These are phyloP conservation scores for Mucor ambiguus DNA, from an alignment of 371 early-diverging fungal species.

Conservation along the genomic window DNA sequence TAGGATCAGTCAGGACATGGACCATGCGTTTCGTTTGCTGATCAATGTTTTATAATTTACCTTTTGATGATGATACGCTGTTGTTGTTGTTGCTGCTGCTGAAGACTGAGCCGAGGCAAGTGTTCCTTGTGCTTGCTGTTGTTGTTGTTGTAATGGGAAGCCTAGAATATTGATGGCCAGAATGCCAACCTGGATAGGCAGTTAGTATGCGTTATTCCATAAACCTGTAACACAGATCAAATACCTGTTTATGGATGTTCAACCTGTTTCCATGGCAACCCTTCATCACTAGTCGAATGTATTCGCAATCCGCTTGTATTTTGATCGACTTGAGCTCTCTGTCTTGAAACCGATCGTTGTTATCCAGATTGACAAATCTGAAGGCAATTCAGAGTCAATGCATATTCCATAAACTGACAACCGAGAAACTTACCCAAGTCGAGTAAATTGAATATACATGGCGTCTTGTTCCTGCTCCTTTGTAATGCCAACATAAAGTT, in stretches of 20 bases:
- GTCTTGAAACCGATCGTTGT: constrained; percentile 38
- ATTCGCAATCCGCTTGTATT: constrained; percentile 71
- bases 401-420: no score
- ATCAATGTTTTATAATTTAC: background rate
- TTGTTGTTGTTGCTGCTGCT: background rate
- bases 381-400: background rate
- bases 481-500: constrained; percentile 62
- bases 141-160: background rate
- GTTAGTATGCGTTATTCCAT: background rate
- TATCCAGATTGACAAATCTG: constrained; percentile 43
- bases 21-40: background rate
- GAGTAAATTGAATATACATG: constrained; percentile 40
- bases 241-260: constrained; percentile 80
- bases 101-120: background rate
- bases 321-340: constrained; percentile 80
- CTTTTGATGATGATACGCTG: background rate
- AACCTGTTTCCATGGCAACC: constrained; percentile 71
- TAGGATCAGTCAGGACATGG: constrained; percentile 1
- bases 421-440: constrained; percentile 32
- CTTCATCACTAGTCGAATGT: constrained; percentile 68
- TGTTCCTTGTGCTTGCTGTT: background rate
- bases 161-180: constrained; percentile 63
- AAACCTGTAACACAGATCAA: background rate
- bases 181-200: constrained; percentile 51
- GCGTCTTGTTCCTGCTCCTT: constrained; percentile 32